A percentile compares a stretch with the other conserved stretches of the same genome.
phyloP scores from a whole-genome alignment of 768 basidiomycete species.

The Hygrocybe coccinea region DNA sequence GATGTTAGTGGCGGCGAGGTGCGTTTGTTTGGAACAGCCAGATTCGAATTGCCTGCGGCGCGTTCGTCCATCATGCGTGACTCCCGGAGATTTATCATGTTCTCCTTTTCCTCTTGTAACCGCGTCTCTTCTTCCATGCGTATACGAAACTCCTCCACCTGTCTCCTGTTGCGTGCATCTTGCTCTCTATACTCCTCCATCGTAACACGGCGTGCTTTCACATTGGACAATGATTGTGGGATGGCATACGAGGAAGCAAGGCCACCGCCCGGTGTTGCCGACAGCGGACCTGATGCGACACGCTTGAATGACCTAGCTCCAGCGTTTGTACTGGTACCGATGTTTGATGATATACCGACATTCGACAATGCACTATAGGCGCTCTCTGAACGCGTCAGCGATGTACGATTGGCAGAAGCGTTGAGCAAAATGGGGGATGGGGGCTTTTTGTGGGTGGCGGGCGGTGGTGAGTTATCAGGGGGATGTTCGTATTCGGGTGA shows the following conservation, averaged over 20 bases:
- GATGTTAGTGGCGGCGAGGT: slow-evolving; percentile 33
- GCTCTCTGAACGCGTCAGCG: slow-evolving; percentile 66
- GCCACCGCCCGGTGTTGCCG: slow-evolving; percentile 18
- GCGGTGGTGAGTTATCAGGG: slow-evolving; percentile 6
- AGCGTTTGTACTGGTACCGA: slow-evolving; percentile 27
- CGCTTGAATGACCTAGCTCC: slow-evolving; percentile 55
- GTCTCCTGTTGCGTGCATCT: slow-evolving; percentile 7
- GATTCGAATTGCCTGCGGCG: slow-evolving; percentile 12
- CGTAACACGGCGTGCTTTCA: slow-evolving; percentile 36
- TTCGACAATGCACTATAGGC: slow-evolving; percentile 50
- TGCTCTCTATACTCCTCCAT: slow-evolving; percentile 33
- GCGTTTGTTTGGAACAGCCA: slow-evolving; percentile 24
- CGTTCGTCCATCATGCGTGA: slow-evolving; percentile 32
- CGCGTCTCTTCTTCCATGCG: slow-evolving; percentile 6
- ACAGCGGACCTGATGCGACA: slow-evolving; percentile 54
- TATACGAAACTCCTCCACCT: slow-evolving; percentile 7
- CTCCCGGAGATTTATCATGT: slow-evolving; percentile 39
- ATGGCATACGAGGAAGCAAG: slow-evolving; percentile 21
- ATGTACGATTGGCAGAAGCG: slow-evolving; percentile 41
- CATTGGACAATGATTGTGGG: slow-evolving; percentile 19
- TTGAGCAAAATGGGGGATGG: slow-evolving; percentile 34
- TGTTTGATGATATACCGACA: slow-evolving; percentile 26
- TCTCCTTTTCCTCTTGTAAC: slow-evolving; percentile 47
- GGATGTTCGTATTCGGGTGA: slow-evolving; percentile 11
- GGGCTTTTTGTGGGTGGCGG: slow-evolving; percentile 13